Evolutionary conservation across 1,139 yeast genomes (phyloP), one percentile per base, ranked within the genome.

Genomic region (Diutina catenulata): DNA sequence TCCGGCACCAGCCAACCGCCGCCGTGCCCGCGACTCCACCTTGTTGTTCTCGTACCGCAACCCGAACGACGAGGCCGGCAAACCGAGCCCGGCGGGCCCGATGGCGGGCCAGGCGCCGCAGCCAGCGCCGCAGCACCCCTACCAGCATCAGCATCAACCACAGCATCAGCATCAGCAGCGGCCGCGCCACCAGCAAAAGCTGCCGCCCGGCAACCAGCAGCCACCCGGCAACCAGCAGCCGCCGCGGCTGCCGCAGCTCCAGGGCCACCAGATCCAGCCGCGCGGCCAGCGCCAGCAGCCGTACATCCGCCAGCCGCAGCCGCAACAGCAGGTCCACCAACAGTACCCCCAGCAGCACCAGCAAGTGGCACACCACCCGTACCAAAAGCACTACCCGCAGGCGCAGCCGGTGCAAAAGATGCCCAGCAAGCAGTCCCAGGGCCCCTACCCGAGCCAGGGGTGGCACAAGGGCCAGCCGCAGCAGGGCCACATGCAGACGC

Each of bases 111-210:
- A 26, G 8, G 10, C 6, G 8, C 28, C 7, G 18, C 16, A 26
- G 20, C 16, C 27, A 14, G 14, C 14, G 10, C 27, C 29, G 23
- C 23, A 14, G 45, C 18, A 32, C 48, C 16, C 43, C 49, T 7
- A 44, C 33, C 38, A 31, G 23, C 27, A n/a, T 41, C 40, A 10
- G 21, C 39, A n/a, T 19, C 13, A 9, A 28, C 38, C 19, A 6
- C 35, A 31, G 7, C 33, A 10, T 2, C 35, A 31, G 6, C 35
- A 5, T 5, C 35, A 31, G 8, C 35, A n/a, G 11, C 25, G 18
- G 10, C n/a, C n/a, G 13, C 14, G 20, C 49, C 49, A 45, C 45
- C 23, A 32, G 47, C 21, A 44, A 48, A 11, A 45, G 32, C 39
- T n/a, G n/a, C n/a, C n/a, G n/a, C n/a, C n/a, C n/a, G n/a, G n/a